phyloP scores from a whole-genome alignment of 257 asterid genomes.

The Solanum medicagineum region DNA sequence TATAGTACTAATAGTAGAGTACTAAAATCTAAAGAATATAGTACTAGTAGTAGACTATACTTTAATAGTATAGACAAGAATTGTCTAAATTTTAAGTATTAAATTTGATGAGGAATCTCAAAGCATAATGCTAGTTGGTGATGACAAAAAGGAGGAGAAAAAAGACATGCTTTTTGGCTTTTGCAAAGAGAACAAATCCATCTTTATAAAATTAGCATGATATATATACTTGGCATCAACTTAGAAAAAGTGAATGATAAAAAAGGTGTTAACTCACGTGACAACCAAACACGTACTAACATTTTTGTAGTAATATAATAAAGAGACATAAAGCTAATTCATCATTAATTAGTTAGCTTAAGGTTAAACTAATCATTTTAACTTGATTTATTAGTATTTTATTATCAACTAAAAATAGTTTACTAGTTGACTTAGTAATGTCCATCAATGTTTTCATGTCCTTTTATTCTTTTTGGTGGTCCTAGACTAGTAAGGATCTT shows the following conservation, averaged over 20 bases:
- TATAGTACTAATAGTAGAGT: background rate
- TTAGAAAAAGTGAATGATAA: background rate
- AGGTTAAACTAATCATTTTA: background rate
- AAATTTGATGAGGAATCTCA: background rate
- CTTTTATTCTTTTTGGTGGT: background rate
- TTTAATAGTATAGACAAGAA: background rate
- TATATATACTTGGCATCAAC: background rate
- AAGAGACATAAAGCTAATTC: background rate
- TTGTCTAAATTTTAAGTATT: background rate
- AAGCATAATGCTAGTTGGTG: constrained; percentile 1
- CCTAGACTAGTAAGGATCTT: background rate
- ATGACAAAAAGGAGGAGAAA: background rate
- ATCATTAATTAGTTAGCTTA: background rate
- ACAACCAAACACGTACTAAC: background rate
- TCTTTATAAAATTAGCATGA: background rate
- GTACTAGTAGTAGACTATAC: background rate
- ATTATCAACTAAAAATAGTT: background rate
- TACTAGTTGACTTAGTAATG: background rate
- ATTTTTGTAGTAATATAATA: background rate
- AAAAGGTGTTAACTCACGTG: background rate
- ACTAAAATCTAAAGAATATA: background rate
- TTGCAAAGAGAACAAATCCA: background rate
- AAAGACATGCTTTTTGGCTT: background rate
- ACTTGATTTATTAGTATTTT: background rate
- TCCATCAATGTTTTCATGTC: background rate